A percentile compares a stretch with the other conserved stretches of the same genome.
These are phyloP conservation scores for Carex parvula DNA, from an alignment of 176 grass and related monocot species.

Conservation along the genomic window DNA sequence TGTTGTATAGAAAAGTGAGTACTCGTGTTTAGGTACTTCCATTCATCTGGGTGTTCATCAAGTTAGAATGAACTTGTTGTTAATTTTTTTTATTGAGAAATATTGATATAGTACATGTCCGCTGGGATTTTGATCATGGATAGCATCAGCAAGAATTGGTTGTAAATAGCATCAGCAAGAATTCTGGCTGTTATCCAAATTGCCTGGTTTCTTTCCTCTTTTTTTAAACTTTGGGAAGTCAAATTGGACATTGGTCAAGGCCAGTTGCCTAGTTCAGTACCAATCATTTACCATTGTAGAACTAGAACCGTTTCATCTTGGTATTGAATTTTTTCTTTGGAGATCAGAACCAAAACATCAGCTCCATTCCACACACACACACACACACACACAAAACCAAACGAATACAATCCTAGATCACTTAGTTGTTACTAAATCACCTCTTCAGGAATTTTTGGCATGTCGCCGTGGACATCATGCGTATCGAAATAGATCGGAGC, in stretches of 20 bases:
- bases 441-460: conserved; percentile 49
- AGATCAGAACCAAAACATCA: neutral
- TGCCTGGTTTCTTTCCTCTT: neutral
- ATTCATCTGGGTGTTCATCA: neutral
- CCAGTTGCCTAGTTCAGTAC: neutral
- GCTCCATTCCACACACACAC: neutral
- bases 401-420: neutral
- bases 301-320: neutral
- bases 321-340: neutral
- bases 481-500: conserved; percentile 76
- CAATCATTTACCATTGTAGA: neutral
- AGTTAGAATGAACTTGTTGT: neutral
- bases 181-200: neutral
- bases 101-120: neutral
- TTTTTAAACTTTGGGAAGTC: neutral
- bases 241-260: conserved; percentile 3
- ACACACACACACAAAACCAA: neutral
- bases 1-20: conserved; percentile 15
- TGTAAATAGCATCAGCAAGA: neutral
- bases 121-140: neutral
- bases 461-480: conserved; percentile 78
- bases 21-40: neutral
- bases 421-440: neutral
- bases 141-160: neutral
- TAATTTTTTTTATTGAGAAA: neutral